phyloP scores from a whole-genome alignment of 257 asterid species.

The Ajuga chamaepitys region DNA sequence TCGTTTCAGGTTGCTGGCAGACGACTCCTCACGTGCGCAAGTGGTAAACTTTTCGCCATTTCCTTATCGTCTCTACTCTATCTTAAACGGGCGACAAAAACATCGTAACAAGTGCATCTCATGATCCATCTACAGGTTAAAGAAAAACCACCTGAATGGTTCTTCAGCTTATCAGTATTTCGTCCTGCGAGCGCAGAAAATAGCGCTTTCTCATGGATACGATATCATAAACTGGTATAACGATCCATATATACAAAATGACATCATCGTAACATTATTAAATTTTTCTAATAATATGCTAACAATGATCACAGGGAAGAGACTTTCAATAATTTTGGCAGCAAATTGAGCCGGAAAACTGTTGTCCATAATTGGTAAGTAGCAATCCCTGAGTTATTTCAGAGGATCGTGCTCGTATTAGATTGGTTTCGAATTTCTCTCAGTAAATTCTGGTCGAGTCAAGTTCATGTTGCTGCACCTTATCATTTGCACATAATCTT shows the following conservation, averaged over 20 bases:
- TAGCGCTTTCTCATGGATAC: slow-evolving; percentile 84
- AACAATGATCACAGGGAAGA: slow-evolving; percentile 64
- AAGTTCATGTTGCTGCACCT: too few relatives aligned
- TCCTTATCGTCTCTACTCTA: neutral
- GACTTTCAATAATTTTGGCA: slow-evolving; percentile 86
- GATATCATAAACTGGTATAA: slow-evolving; percentile 87
- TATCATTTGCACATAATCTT: too few relatives aligned
- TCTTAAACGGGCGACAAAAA: neutral
- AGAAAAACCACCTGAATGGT: slow-evolving; percentile 26
- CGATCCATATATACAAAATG: neutral
- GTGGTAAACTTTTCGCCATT: slow-evolving; percentile 44
- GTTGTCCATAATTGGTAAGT: slow-evolving; percentile 84
- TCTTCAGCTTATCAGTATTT: slow-evolving; percentile 69
- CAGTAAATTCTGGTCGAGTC: too few relatives aligned
- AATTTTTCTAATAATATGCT: neutral
- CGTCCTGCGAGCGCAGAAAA: slow-evolving; percentile 75
- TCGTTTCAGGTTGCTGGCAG: slow-evolving; percentile 76
- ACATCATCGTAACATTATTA: neutral
- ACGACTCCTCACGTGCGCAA: slow-evolving; percentile 54
- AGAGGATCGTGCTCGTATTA: neutral
- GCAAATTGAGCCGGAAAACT: slow-evolving; percentile 72
- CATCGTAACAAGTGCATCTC: neutral
- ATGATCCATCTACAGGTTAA: slow-evolving; percentile 43
- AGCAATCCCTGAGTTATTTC: neutral
- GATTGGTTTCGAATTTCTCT: too few relatives aligned